These are phyloP conservation scores for Monilinia fructigena DNA, from an alignment of 2,329 filamentous ascomycete species.

Conservation along the genomic window DNA sequence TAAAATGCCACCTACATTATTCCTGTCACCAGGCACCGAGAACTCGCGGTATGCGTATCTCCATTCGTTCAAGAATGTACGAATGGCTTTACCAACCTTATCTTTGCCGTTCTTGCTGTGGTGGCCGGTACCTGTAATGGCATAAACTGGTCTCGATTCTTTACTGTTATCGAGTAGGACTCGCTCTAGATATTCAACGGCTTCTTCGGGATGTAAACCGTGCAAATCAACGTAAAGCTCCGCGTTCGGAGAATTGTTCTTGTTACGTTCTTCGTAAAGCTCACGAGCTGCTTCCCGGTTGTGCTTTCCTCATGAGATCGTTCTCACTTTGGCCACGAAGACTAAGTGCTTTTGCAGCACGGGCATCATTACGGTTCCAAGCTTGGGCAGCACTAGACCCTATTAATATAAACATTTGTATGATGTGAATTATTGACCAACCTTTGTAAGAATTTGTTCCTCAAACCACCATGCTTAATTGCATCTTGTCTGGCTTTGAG, in stretches of 20 bases:
- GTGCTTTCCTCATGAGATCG: constrained; percentile 93
- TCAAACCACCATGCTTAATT: constrained; percentile 92
- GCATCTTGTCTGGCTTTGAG: constrained; percentile 93
- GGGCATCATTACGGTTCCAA: constrained; percentile 96
- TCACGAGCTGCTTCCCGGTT: constrained; percentile 91
- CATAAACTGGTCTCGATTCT: constrained; percentile 77
- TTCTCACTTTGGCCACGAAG: constrained; percentile 95
- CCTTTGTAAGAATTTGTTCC: constrained; percentile 97
- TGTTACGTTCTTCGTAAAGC: constrained; percentile 92
- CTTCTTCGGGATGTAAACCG: constrained; percentile 97
- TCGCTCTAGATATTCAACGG: constrained; percentile 87
- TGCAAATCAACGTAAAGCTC: constrained; percentile 96
- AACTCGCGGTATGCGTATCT: constrained; percentile 95
- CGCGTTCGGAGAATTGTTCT: constrained; percentile 53
- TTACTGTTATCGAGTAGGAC: constrained; percentile 79
- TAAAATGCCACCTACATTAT: constrained; percentile 73
- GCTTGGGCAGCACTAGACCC: constrained; percentile 80
- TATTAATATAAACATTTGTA: constrained; percentile 23
- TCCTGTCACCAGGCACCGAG: constrained; percentile 88
- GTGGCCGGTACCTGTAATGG: constrained; percentile 94
- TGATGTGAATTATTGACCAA: constrained; percentile 43
- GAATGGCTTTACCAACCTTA: constrained; percentile 92
- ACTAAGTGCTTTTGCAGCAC: constrained; percentile 91
- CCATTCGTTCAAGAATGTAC: constrained; percentile 91
- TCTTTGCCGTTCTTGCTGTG: constrained; percentile 99